Conservation (phyloP, 805 yeast genomes). For the Cyberlindnera sargentensis region DNA sequence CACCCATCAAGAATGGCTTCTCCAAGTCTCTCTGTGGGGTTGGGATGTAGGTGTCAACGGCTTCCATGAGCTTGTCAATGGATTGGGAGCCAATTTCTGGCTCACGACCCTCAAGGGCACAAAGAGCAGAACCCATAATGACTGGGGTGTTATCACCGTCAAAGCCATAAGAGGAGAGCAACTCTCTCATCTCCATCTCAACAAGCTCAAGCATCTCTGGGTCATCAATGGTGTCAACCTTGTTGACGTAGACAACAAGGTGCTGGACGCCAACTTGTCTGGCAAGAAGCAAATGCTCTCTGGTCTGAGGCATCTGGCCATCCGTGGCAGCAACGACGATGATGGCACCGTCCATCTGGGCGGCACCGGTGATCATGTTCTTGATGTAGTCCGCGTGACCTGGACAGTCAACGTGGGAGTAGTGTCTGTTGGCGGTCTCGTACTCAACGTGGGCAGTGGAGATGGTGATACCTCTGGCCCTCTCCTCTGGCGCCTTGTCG, state of each 20-base stretch:
- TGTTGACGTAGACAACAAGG: slow-evolving; percentile 95
- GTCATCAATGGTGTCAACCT: slow-evolving; percentile 96
- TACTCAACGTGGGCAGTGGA: slow-evolving; percentile 98
- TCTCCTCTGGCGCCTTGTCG: slow-evolving; percentile 98
- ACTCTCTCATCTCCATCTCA: slow-evolving; percentile 99
- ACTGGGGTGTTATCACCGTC: slow-evolving; percentile 99
- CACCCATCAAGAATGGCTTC: slow-evolving; percentile 93
- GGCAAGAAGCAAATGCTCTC: slow-evolving; percentile 96
- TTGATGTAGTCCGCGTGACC: slow-evolving; percentile 99
- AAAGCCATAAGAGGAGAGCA: slow-evolving; percentile 83
- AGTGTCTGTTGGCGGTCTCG: slow-evolving; percentile 91
- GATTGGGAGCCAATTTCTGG: slow-evolving; percentile 92
- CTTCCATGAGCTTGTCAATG: slow-evolving; percentile 75
- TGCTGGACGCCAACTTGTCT: slow-evolving; percentile 99
- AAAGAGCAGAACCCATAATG: slow-evolving; percentile 95
- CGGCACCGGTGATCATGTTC: slow-evolving; percentile 99
- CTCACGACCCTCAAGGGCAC: slow-evolving; percentile 83
- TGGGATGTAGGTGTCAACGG: slow-evolving; percentile 92
- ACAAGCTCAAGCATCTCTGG: slow-evolving; percentile 99
- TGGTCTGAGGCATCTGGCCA: slow-evolving; percentile 99
- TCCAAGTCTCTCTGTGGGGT: slow-evolving; percentile 95
- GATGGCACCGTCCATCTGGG: slow-evolving; percentile 99
- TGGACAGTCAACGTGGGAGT: slow-evolving; percentile 97
- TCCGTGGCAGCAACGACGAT: slow-evolving; percentile 99
- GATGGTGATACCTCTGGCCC: slow-evolving; percentile 99